Evolutionary conservation across 2,329 filamentous ascomycete species (phyloP).

Genomic region (Fonsecaea monophora): DNA sequence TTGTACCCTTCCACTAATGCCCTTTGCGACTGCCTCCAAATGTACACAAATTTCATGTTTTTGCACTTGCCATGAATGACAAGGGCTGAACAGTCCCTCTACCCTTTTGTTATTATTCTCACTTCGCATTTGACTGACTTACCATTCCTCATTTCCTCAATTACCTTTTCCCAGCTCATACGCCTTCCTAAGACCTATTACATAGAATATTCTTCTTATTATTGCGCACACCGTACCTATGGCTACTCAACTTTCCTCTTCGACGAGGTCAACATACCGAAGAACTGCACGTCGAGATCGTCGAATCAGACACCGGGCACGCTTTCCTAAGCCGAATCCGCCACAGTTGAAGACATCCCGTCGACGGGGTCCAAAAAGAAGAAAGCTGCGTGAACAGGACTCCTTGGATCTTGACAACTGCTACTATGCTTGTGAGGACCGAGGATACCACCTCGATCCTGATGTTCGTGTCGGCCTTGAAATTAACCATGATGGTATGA

Average conservation of each 20-base stretch:
- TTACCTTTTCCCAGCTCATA: background rate
- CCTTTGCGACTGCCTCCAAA: background rate
- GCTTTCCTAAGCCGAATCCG: background rate
- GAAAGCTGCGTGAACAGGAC: conserved; percentile 24
- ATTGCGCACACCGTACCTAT: conserved; percentile 6
- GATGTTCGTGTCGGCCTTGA: conserved; percentile 24
- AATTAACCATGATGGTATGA: background rate
- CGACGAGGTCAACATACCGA: background rate
- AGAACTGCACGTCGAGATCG: conserved; percentile 12
- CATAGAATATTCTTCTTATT: conserved; percentile 10
- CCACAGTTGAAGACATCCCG: background rate
- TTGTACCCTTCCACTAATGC: background rate
- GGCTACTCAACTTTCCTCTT: conserved; percentile 5
- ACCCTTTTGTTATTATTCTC: background rate
- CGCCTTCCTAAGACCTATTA: background rate
- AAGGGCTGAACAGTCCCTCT: background rate
- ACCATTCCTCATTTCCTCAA: background rate
- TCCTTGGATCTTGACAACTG: conserved; percentile 26
- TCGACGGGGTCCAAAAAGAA: conserved; percentile 14
- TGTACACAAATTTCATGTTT: background rate
- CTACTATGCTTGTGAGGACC: conserved; percentile 26
- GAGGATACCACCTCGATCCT: conserved; percentile 30
- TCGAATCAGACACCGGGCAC: background rate
- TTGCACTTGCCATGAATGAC: background rate
- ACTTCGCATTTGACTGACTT: background rate